Base-by-base conservation (phyloP, 352 stramenopile species). In the Labyrinthula sp. region DNA sequence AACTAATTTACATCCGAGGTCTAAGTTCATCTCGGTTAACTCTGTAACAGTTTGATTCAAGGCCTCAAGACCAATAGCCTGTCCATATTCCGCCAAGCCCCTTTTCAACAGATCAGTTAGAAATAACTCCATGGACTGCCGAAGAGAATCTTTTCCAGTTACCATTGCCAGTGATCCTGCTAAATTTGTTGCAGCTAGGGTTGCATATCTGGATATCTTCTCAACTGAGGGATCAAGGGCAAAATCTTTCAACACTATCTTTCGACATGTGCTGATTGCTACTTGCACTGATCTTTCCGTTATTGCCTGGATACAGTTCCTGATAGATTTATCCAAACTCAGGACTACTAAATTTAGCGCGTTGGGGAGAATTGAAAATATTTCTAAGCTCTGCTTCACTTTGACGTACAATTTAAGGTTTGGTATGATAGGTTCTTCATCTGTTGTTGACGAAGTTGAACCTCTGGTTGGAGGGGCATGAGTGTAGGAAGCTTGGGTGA, bases 191-290 rank as follows among this genome's bases (percentile, higher is more conserved):
- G 95, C 87, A 85, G 97, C 97, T 6, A 97, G 54, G 49, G 95
- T 84, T 18, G 84, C 85, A 5, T 84, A 85, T 65, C 95, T 95
- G 15, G 81, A 70, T 79, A 97, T 91, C 64, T 94, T 94, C 27
- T 65, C 72, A 48, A 84, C 73, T 45, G 82, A 69, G 12, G 64
- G 45, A 57, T 97, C 89, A 36, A 86, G 93, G n/a, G 83, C 84
- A 70, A 99, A 97, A 57, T 99, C 90, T 59, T 97, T 97, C 1
- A 91, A 67, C n/a, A 97, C 82, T 37, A 99, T 78, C 58, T 95
- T 83, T 24, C 72, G 71, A 7, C 83, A 91, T 3, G 90, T 99
- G 48, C 95, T 95, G 60, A 82, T 95, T 25, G 88, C 90, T 62
- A 99, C 97, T 2, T 82, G 94, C 15, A 97, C 87, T 57, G 80